Evolutionary conservation across 2,329 filamentous ascomycete species (phyloP), one percentile per base, ranked within the genome.

Genomic region (Talaromyces pinophilus): DNA sequence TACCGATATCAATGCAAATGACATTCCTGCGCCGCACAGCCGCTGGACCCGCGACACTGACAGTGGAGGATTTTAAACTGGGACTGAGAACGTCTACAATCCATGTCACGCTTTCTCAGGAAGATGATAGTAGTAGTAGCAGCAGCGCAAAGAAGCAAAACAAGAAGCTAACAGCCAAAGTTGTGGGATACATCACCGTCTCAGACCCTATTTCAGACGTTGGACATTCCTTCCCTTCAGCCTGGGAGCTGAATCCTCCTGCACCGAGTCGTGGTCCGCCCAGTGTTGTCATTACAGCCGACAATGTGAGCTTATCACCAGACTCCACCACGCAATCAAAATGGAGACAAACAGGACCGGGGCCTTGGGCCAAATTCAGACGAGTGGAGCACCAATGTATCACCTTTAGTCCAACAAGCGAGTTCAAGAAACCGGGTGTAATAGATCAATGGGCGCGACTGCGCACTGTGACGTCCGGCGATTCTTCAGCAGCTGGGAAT

Each of bases 371-470:
- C 1, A 67, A 75, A 7, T 82, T 82, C 70, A 77, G 81, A 0
- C 81, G 83, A 70, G 86, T 86, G 5, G 79, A 80, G 5, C 72
- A 73, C 30, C 84, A 86, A 66, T 77, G 87, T 11, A 79, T 84
- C 19, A 82, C 85, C 28, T 85, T 25, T 77, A 83, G 64, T 52
- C 79, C 74, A 5, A 68, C 38, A 15, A 19, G 76, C 61, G 48
- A 70, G n/a, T 62, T 8, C 30, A 54, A 11, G 42, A 63, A 15
- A 69, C 69, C 64, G 33, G 69, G 71, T 64, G 69, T 73, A 1
- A 80, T 86, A 22, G 90, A 92, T 72, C 82, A 90, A 75, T 93
- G 90, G 90, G 79, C 91, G 3, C 83, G 86, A 30, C 83, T 90
- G 64, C 77, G 81, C 1, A 86, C 85, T 15, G 84, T 64, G 6